A percentile compares a stretch with the other conserved stretches of the same genome.
These are phyloP conservation scores for Prototheca stagnorum DNA, from an alignment of 163 green algal species.

Conservation along the genomic window DNA sequence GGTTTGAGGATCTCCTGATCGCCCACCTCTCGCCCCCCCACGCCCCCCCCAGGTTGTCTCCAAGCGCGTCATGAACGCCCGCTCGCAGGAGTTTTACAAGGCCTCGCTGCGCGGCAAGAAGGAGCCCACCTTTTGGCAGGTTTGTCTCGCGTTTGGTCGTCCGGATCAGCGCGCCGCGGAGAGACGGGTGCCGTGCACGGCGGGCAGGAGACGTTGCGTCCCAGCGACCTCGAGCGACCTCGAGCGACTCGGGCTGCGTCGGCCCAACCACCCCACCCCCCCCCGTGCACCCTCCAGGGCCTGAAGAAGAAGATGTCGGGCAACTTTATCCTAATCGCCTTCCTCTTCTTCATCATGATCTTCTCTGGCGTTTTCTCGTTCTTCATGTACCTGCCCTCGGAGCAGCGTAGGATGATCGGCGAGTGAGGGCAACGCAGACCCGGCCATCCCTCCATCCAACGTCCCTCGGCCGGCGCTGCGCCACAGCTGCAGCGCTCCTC, in stretches of 20 bases:
- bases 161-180: too few relatives aligned
- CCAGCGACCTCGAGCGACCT: neutral
- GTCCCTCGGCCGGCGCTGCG: too few relatives aligned
- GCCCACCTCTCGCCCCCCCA: too few relatives aligned
- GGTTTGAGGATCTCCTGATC: too few relatives aligned
- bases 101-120: constrained; percentile 12
- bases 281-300: neutral
- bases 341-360: constrained; percentile 23
- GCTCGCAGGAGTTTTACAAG: constrained; percentile 44
- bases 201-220: too few relatives aligned
- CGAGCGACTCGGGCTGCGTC: neutral
- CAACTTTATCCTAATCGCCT: constrained; percentile 10
- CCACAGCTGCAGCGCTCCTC: too few relatives aligned
- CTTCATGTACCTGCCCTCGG: constrained; percentile 11
- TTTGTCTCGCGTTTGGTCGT: constrained; percentile 1
- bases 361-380: constrained; percentile 17
- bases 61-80: constrained; percentile 60
- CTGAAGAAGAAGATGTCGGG: constrained; percentile 12
- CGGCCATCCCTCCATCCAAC: too few relatives aligned
- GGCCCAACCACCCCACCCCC: neutral
- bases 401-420: neutral
- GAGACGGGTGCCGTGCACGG: too few relatives aligned
- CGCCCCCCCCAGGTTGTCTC: constrained; percentile 64
- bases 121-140: constrained; percentile 20
- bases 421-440: too few relatives aligned